Base-by-base conservation (phyloP, 1,139 yeast genomes). In the Oligophagozyma castellii region DNA sequence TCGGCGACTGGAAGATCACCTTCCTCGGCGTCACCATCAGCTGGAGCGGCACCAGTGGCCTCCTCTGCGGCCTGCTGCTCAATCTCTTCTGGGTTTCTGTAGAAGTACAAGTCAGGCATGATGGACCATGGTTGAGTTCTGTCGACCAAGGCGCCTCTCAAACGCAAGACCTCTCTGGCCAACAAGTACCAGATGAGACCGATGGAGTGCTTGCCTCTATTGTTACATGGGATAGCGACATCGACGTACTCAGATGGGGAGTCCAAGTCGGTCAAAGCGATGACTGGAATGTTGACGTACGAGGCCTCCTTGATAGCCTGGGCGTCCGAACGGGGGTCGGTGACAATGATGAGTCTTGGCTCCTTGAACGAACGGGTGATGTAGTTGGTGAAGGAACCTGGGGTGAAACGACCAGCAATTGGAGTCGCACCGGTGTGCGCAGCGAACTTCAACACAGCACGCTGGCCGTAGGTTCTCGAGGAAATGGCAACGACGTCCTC, bases 61-160 rank as follows among this genome's bases (percentile, higher is more conserved):
- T 67, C 71, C 55, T 75, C 86, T 55, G 72, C 73, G 50, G 74
- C 67, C 59, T 74, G 69, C 62, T 76, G 83, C 70, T 83, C 95
- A 66, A 79, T 79, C 70, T 89, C 99, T 73, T 89, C 98, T 61
- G 98, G 98, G 72, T 89, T 95, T 78, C 99, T 89, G 96, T 89
- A 89, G 86, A 89, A 89, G 84, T 86, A 89, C 69, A 86, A 77
- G 73, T 89, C 99, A 68, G 96, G 96, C 98, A 89, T 92, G 63
- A 89, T 92, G 54, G 93, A 70, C 99, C 99, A 89, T 64, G 79
- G 80, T 65, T 92, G 81, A 53, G 81, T 63, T 76, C 99, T 86
- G 83, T 80, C 83, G 62, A 93, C 86, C 56, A 89, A 70, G 61
- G 86, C 78, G 62, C 99, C 98, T 73, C 95, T 81, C 66, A 89